These are phyloP conservation scores for Leccinum uliginosum DNA, from an alignment of 768 basidiomycete genomes.

Conservation along the genomic window DNA sequence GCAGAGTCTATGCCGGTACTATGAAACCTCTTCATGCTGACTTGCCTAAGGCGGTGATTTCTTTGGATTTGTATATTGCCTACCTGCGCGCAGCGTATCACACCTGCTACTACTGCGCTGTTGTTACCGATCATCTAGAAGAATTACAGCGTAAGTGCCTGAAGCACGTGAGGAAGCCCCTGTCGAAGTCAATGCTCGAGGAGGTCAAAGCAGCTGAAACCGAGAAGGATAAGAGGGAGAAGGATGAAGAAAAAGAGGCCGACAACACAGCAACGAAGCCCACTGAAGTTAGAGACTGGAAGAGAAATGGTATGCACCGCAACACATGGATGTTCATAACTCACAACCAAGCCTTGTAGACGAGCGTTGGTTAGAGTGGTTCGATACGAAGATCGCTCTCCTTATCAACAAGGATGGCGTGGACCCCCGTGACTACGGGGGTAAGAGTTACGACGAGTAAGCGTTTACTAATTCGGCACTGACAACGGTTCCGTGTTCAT, in stretches of 20 bases:
- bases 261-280: slow-evolving; percentile 30
- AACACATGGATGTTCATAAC: slow-evolving; percentile 1
- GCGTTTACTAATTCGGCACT: slow-evolving; percentile 29
- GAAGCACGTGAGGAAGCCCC: slow-evolving; percentile 79
- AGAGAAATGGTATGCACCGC: slow-evolving; percentile 56
- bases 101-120: slow-evolving; percentile 97
- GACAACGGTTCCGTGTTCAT: slow-evolving; percentile 14
- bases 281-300: slow-evolving; percentile 48
- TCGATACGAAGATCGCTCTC: slow-evolving; percentile 82
- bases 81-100: slow-evolving; percentile 91
- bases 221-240: slow-evolving; percentile 46
- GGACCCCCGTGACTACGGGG: slow-evolving; percentile 85
- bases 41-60: slow-evolving; percentile 58
- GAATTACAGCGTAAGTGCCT: slow-evolving; percentile 94
- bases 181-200: slow-evolving; percentile 57
- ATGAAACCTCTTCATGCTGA: slow-evolving; percentile 21
- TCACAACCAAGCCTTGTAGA: slow-evolving; percentile 43
- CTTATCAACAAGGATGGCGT: slow-evolving; percentile 74
- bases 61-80: slow-evolving; percentile 88
- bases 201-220: slow-evolving; percentile 55
- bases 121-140: slow-evolving; percentile 89
- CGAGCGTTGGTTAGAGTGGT: slow-evolving; percentile 84
- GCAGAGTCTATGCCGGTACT: slow-evolving; percentile 18
- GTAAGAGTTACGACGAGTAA: slow-evolving; percentile 86
- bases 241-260: slow-evolving; percentile 40